Percentiles rank a stretch among this genome's conserved stretches.
phyloP scores from a whole-genome alignment of 495 filamentous ascomycete species.

The Neurospora sp. region DNA sequence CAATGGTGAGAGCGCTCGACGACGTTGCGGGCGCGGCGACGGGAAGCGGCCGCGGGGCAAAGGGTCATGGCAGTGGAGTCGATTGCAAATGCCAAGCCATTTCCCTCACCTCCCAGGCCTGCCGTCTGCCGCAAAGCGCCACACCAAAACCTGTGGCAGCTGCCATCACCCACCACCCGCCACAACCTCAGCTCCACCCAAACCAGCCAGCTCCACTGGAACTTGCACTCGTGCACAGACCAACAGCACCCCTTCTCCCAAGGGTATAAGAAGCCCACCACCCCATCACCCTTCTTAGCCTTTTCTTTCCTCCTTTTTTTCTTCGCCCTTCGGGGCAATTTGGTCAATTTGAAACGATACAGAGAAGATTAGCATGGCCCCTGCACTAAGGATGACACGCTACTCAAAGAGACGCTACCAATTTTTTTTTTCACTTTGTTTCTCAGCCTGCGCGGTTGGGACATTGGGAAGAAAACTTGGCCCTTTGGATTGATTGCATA shows the following conservation, averaged over 20 bases:
- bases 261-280: conserved; percentile 6
- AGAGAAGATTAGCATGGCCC: conserved; percentile 99
- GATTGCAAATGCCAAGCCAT: not conserved
- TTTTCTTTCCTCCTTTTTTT: conserved; percentile 16
- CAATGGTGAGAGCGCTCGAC: not conserved
- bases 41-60: not conserved
- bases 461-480: conserved; percentile 17
- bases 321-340: conserved; percentile 22
- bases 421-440: conserved; percentile 57
- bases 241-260: not conserved
- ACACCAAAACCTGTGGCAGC: not conserved
- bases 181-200: not conserved
- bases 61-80: not conserved
- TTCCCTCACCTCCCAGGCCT: not conserved
- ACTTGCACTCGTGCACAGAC: conserved; percentile 17
- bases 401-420: conserved; percentile 94
- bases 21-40: not conserved
- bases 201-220: not conserved
- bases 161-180: not conserved
- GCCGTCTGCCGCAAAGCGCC: not conserved
- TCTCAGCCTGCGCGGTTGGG: conserved; percentile 10
- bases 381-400: conserved; percentile 99
- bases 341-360: conserved; percentile 34
- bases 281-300: conserved; percentile 4
- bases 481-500: not conserved